Conservation (phyloP, 805 yeast species). For the Candida xyloterini region DNA sequence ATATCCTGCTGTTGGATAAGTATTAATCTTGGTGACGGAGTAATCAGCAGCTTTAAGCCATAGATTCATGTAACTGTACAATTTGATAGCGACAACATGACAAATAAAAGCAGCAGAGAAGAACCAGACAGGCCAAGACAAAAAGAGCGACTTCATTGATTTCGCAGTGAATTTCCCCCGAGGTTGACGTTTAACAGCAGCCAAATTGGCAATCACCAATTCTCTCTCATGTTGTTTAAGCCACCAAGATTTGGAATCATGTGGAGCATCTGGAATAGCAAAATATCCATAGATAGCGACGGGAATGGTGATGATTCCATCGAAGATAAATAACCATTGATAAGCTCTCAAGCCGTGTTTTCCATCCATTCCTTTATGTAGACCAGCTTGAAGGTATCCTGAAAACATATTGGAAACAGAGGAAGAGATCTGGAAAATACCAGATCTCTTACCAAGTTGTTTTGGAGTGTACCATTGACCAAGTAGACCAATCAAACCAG, state of each 20-base stretch:
- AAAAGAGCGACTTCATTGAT: constrained; percentile 12
- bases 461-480: constrained; percentile 56
- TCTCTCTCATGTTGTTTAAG: constrained; percentile 4
- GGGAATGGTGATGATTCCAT: constrained; percentile 54
- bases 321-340: constrained; percentile 69
- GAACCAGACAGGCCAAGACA: constrained; percentile 18
- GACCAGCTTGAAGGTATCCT: constrained; percentile 58
- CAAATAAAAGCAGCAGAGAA: constrained; percentile 21
- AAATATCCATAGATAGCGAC: constrained; percentile 56
- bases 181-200: constrained; percentile 12
- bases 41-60: constrained; percentile 31
- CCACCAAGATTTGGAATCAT: constrained; percentile 28
- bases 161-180: constrained; percentile 11
- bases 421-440: constrained; percentile 59
- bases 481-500: constrained; percentile 37
- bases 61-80: constrained; percentile 29
- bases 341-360: constrained; percentile 53
- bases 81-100: constrained; percentile 20
- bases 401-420: constrained; percentile 58
- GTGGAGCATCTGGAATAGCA: constrained; percentile 53
- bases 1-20: constrained; percentile 34
- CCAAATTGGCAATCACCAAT: constrained; percentile 12
- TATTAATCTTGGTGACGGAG: constrained; percentile 27
- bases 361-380: constrained; percentile 45
- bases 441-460: constrained; percentile 59